Percentiles rank a stretch among this genome's conserved stretches.
These are phyloP conservation scores for Cubamyces lactineus DNA, from an alignment of 768 basidiomycete species.

Conservation along the genomic window DNA sequence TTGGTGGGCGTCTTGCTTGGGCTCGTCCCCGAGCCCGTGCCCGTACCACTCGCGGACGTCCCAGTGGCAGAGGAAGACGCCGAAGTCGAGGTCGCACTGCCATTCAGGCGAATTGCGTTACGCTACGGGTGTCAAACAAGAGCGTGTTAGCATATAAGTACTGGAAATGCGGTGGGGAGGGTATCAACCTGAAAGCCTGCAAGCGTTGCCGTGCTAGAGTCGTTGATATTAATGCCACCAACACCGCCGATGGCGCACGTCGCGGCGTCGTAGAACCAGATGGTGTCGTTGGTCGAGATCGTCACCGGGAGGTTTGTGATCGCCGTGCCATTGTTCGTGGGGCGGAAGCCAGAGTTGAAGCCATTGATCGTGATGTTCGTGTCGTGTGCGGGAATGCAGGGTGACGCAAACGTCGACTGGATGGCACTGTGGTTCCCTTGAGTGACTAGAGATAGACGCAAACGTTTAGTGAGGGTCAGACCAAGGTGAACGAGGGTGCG, in stretches of 20 bases:
- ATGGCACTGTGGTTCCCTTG: constrained; percentile 57
- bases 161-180: too few relatives aligned
- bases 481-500: too few relatives aligned
- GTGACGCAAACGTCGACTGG: constrained; percentile 56
- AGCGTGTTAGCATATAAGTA: too few relatives aligned
- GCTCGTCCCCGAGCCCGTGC: constrained; percentile 13
- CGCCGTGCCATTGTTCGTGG: constrained; percentile 50
- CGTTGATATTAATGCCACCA: constrained; percentile 61
- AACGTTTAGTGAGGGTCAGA: too few relatives aligned
- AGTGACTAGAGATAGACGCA: constrained; percentile 42
- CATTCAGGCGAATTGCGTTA: constrained; percentile 60
- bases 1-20: constrained; percentile 7
- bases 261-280: constrained; percentile 65
- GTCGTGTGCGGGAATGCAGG: constrained; percentile 55
- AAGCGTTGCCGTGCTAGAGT: constrained; percentile 41
- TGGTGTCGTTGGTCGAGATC: constrained; percentile 48
- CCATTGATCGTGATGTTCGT: constrained; percentile 56
- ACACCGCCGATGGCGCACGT: constrained; percentile 62
- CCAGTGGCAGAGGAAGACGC: constrained; percentile 21
- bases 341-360: constrained; percentile 57
- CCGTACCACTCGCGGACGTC: constrained; percentile 8
- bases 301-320: constrained; percentile 48
- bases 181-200: constrained; percentile 46
- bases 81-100: constrained; percentile 40
- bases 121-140: constrained; percentile 40